These are phyloP conservation scores for Cercospora janseana DNA, from an alignment of 2,329 filamentous ascomycete species.

Conservation along the genomic window DNA sequence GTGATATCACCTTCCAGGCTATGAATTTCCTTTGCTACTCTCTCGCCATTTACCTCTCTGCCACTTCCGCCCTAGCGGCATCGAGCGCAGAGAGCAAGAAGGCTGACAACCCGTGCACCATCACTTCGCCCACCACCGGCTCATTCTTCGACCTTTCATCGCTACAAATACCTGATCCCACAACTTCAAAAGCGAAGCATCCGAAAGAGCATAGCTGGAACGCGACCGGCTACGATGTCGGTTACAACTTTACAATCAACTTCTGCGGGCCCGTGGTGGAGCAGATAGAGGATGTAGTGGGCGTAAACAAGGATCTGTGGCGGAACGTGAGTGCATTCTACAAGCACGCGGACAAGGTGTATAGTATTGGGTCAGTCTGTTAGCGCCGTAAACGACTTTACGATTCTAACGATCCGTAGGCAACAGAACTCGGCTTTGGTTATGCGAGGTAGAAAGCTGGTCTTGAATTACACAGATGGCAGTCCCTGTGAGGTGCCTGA, in stretches of 20 bases:
- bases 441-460: constrained; percentile 64
- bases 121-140: constrained; percentile 59
- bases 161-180: constrained; percentile 53
- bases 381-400: neutral
- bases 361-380: constrained; percentile 69
- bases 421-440: constrained; percentile 54
- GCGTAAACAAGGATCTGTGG: constrained; percentile 62
- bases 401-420: constrained; percentile 39
- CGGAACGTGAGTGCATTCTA: constrained; percentile 79
- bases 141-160: constrained; percentile 63
- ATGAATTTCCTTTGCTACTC: constrained; percentile 39
- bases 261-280: constrained; percentile 76
- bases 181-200: constrained; percentile 49
- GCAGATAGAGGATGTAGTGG: constrained; percentile 53
- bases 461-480: constrained; percentile 53
- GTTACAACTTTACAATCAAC: constrained; percentile 79
- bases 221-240: constrained; percentile 72
- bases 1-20: neutral
- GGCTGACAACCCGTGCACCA: constrained; percentile 51
- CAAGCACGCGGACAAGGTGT: constrained; percentile 61
- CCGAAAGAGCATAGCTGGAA: constrained; percentile 60
- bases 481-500: constrained; percentile 45
- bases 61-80: constrained; percentile 37
- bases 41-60: constrained; percentile 35
- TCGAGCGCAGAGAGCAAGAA: constrained; percentile 35